Percentiles rank a stretch among this genome's conserved stretches.
These are phyloP conservation scores for Cucumis sativus DNA, from an alignment of 306 rosid genomes.

Conservation along the genomic window DNA sequence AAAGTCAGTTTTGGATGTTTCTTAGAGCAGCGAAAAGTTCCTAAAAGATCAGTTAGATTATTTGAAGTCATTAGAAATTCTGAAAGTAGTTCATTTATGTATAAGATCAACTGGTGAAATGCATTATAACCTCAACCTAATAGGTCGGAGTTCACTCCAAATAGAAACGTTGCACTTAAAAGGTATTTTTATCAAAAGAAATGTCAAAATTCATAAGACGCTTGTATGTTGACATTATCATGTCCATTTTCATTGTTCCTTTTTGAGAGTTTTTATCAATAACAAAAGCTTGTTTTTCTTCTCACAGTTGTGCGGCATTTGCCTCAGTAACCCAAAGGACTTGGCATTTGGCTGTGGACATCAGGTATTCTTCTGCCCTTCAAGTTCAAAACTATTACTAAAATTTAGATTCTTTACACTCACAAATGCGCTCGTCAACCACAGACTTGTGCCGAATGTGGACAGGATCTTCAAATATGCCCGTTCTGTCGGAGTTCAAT, in stretches of 20 bases:
- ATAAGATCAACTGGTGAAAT: background rate
- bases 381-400: background rate
- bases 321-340: slow-evolving; percentile 66
- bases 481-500: slow-evolving; percentile 81
- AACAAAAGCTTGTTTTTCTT: background rate
- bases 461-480: slow-evolving; percentile 53
- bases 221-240: background rate
- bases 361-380: slow-evolving; percentile 39
- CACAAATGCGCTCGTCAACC: background rate
- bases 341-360: slow-evolving; percentile 98
- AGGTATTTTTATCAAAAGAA: background rate
- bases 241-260: background rate
- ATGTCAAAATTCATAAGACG: too few relatives aligned
- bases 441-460: slow-evolving; percentile 92
- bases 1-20: background rate
- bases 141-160: too few relatives aligned
- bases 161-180: background rate
- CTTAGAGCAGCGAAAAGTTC: background rate
- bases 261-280: background rate
- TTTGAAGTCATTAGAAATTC: background rate
- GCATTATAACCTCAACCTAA: background rate
- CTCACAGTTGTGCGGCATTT: slow-evolving; percentile 74
- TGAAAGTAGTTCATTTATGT: too few relatives aligned
- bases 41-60: background rate
- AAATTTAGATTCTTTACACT: background rate